Evolutionary conservation across 2,329 filamentous ascomycete genomes (phyloP).

Genomic region (Colletotrichum australisinense): DNA sequence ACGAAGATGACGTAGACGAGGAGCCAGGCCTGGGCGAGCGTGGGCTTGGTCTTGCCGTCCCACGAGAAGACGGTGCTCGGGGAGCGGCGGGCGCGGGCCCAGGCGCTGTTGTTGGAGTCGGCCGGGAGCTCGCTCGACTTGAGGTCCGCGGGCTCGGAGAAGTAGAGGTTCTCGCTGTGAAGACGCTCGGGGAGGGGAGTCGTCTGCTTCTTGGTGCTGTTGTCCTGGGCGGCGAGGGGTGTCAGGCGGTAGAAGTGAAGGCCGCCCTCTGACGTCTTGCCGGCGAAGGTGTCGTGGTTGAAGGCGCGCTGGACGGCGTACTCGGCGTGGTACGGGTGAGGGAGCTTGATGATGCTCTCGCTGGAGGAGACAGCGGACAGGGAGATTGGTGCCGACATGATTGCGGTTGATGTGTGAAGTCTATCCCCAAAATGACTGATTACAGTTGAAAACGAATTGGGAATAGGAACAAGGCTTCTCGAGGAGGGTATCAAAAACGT

Average conservation of each 20-base stretch:
- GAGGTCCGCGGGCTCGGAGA: slow-evolving; percentile 58
- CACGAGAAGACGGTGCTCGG: slow-evolving; percentile 59
- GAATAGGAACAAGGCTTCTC: background rate
- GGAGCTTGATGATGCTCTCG: slow-evolving; percentile 59
- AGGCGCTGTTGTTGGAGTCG: slow-evolving; percentile 65
- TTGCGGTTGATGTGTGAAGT: slow-evolving; percentile 3
- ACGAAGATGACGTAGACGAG: slow-evolving; percentile 65
- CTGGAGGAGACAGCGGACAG: slow-evolving; percentile 44
- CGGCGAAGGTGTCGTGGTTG: slow-evolving; percentile 36
- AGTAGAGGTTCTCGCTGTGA: slow-evolving; percentile 51
- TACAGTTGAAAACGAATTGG: background rate
- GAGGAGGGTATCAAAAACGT: background rate
- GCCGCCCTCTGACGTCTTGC: slow-evolving; percentile 34
- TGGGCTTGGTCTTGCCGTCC: slow-evolving; percentile 53
- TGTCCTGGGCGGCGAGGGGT: slow-evolving; percentile 40
- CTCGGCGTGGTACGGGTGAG: slow-evolving; percentile 60
- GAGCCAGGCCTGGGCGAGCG: slow-evolving; percentile 64
- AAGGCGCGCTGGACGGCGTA: slow-evolving; percentile 53
- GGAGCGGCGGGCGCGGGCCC: slow-evolving; percentile 66
- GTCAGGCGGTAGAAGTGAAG: slow-evolving; percentile 49
- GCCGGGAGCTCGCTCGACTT: slow-evolving; percentile 62
- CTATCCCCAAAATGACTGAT: background rate
- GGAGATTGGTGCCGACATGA: slow-evolving; percentile 41
- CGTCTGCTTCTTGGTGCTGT: slow-evolving; percentile 39
- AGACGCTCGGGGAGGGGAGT: slow-evolving; percentile 46